Evolutionary conservation across 2,329 filamentous ascomycete genomes (phyloP).

Genomic region (Claviceps humidiphila): DNA sequence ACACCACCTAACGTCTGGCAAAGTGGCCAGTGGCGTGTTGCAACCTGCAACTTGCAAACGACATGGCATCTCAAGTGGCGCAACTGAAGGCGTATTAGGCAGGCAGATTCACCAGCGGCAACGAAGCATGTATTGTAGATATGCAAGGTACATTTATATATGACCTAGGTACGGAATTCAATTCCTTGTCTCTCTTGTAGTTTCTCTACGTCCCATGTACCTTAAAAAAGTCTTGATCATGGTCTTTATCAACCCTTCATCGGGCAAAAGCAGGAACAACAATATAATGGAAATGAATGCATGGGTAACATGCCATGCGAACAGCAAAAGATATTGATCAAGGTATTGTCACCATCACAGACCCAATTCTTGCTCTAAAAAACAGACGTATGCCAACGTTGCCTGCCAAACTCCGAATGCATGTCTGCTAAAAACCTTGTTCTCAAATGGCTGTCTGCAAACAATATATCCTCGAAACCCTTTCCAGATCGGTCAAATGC

Average conservation of each 20-base stretch:
- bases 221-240: not conserved
- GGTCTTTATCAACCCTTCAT: not conserved
- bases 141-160: not conserved
- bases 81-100: no score
- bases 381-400: conserved; percentile 4
- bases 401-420: conserved; percentile 10
- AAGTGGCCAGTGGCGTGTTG: no score
- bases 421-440: conserved; percentile 1
- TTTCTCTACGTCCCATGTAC: not conserved
- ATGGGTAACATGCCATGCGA: not conserved
- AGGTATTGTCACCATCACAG: not conserved
- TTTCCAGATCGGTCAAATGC: not conserved
- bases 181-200: not conserved
- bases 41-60: no score
- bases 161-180: not conserved
- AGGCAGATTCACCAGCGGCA: no score
- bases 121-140: no score
- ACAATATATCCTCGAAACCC: not conserved
- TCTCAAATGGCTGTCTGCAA: not conserved
- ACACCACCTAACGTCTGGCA: no score
- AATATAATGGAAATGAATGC: not conserved
- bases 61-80: no score
- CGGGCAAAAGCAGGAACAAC: not conserved
- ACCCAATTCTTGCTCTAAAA: conserved; percentile 1
- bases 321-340: not conserved